Percentiles rank a stretch among this genome's conserved stretches.
phyloP scores from a whole-genome alignment of 1,284 basidiomycete genomes.

The Dichomitus squalens region DNA sequence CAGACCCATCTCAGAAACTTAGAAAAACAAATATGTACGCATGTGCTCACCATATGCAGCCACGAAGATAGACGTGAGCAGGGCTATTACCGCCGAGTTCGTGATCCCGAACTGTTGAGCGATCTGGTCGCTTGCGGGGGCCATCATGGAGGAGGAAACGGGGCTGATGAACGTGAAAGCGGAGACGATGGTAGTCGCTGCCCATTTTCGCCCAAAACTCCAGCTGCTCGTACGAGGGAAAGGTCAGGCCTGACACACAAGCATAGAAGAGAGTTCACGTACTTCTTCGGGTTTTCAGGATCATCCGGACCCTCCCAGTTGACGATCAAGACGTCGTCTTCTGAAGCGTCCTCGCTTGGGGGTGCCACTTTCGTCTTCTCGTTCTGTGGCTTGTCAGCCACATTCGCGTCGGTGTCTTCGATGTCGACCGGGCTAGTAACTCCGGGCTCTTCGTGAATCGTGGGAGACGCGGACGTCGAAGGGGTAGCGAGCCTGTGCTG shows the following conservation, averaged over 20 bases:
- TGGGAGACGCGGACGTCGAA: constrained; percentile 9
- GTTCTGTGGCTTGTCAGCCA: constrained; percentile 1
- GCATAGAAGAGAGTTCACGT: constrained; percentile 18
- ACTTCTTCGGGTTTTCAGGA: constrained; percentile 69
- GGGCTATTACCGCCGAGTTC: constrained; percentile 50
- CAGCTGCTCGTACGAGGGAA: constrained; percentile 45
- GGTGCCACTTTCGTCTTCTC: neutral
- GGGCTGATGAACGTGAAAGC: constrained; percentile 69
- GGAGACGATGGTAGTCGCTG: constrained; percentile 61
- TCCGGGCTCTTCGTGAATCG: constrained; percentile 16
- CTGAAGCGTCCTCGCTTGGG: neutral
- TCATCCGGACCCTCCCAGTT: constrained; percentile 68
- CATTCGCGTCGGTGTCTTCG: neutral
- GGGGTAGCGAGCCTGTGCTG: constrained; percentile 1
- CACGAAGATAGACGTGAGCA: constrained; percentile 70
- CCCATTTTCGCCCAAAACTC: constrained; percentile 61
- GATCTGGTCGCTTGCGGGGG: constrained; percentile 60
- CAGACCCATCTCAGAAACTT: neutral
- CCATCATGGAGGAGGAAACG: constrained; percentile 72
- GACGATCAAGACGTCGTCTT: constrained; percentile 34
- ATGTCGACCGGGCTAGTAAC: constrained; percentile 10
- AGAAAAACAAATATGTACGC: neutral
- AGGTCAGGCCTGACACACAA: neutral
- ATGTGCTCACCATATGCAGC: constrained; percentile 56
- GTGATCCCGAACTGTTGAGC: constrained; percentile 60